A percentile compares a stretch with the other conserved stretches of the same genome.
Evolutionary conservation across 768 basidiomycete species (phyloP).

Genomic region (Polyporus arcularius): DNA sequence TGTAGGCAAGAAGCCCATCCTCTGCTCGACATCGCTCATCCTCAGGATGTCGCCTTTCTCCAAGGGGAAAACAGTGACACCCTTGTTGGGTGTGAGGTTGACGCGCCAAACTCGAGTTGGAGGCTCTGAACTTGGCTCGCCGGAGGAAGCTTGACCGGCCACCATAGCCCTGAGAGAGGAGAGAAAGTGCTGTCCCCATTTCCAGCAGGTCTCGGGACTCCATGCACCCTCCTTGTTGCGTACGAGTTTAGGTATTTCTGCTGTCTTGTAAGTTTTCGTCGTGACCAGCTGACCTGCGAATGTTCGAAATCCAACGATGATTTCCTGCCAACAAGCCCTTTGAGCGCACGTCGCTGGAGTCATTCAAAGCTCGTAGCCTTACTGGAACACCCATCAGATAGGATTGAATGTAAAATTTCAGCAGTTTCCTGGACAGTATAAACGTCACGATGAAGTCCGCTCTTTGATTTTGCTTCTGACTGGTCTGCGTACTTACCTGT

Average conservation of each 20-base stretch:
- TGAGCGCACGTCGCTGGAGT: too few species aligned
- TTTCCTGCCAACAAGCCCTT: slow-evolving; percentile 49
- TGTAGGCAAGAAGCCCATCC: too few species aligned
- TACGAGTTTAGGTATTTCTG: slow-evolving; percentile 74
- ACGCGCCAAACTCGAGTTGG: slow-evolving; percentile 62
- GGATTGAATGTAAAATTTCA: slow-evolving; percentile 90
- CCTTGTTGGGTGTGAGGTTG: slow-evolving; percentile 58
- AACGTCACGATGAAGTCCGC: background rate
- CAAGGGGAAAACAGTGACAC: slow-evolving; percentile 50
- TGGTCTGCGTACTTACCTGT: too few species aligned
- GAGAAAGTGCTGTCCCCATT: too few species aligned
- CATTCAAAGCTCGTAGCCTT: slow-evolving; percentile 25
- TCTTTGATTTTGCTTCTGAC: too few species aligned
- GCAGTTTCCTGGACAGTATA: slow-evolving; percentile 61
- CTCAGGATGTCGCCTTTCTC: slow-evolving; percentile 27
- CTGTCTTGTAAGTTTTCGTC: slow-evolving; percentile 72
- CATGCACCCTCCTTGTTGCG: slow-evolving; percentile 72
- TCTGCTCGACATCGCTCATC: too few species aligned
- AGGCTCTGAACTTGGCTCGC: slow-evolving; percentile 9
- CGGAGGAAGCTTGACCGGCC: too few species aligned
- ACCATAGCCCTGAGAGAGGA: too few species aligned
- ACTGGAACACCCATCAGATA: slow-evolving; percentile 88
- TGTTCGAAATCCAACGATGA: slow-evolving; percentile 85
- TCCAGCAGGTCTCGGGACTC: slow-evolving; percentile 44
- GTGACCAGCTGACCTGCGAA: slow-evolving; percentile 66